These are phyloP conservation scores for Mortierella sp. DNA, from an alignment of 371 early-diverging fungal species.

Conservation along the genomic window DNA sequence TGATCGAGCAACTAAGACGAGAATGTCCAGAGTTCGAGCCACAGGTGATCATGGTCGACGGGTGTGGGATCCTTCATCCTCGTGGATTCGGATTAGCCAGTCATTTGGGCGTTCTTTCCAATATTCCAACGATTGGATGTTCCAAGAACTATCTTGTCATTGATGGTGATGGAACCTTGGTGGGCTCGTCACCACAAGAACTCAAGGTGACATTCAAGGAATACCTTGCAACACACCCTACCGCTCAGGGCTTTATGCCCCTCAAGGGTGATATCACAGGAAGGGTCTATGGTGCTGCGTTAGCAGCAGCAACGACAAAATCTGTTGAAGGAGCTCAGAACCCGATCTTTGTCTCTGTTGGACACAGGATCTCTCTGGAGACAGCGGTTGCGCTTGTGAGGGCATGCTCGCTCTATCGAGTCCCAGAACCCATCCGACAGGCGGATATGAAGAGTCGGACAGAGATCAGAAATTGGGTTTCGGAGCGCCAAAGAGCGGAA, in stretches of 20 bases:
- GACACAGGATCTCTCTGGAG: slow-evolving; percentile 78
- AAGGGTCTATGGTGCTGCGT: slow-evolving; percentile 71
- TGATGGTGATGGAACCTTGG: slow-evolving; percentile 56
- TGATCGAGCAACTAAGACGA: slow-evolving; percentile 64
- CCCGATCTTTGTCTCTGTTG: slow-evolving; percentile 89
- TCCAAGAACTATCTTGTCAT: slow-evolving; percentile 90
- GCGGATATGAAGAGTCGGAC: slow-evolving; percentile 78
- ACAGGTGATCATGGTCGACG: slow-evolving; percentile 88
- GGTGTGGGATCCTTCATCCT: slow-evolving; percentile 92
- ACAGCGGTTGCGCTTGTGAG: slow-evolving; percentile 76
- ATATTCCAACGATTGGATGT: slow-evolving; percentile 86
- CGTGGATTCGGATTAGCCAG: slow-evolving; percentile 89
- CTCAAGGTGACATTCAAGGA: slow-evolving; percentile 32
- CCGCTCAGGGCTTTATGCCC: slow-evolving; percentile 35
- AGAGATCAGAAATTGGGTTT: slow-evolving; percentile 56
- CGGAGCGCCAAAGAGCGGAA: neutral
- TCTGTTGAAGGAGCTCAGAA: slow-evolving; percentile 60
- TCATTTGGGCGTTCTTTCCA: slow-evolving; percentile 82
- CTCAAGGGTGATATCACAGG: slow-evolving; percentile 54
- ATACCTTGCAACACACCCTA: slow-evolving; percentile 12
- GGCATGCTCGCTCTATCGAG: slow-evolving; percentile 72
- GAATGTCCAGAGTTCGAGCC: slow-evolving; percentile 70
- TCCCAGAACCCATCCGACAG: slow-evolving; percentile 91
- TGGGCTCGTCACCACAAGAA: slow-evolving; percentile 37
- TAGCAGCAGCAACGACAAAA: slow-evolving; percentile 55